Evolutionary conservation across 257 asterid species (phyloP).

Genomic region (Penstemon barbatus): DNA sequence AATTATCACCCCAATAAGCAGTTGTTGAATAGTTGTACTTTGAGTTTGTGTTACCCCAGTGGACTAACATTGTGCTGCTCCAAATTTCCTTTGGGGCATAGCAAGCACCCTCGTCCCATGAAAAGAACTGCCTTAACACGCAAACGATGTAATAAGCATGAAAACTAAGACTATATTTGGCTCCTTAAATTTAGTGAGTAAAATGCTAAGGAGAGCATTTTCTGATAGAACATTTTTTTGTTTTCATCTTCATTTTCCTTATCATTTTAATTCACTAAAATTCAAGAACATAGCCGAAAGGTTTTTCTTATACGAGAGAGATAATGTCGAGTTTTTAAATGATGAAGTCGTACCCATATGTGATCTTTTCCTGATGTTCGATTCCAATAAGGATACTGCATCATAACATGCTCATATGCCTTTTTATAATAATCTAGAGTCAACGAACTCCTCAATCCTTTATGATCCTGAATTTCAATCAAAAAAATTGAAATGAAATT

Average conservation of each 20-base stretch:
- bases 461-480: conserved; percentile 60
- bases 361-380: conserved; percentile 92
- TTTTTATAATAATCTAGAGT: conserved; percentile 83
- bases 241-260: too few relatives aligned
- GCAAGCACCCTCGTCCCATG: conserved; percentile 99
- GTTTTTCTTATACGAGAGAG: too few relatives aligned
- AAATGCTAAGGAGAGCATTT: too few relatives aligned
- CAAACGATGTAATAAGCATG: conserved; percentile 25
- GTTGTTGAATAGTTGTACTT: conserved; percentile 92
- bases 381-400: conserved; percentile 82
- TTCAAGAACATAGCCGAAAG: too few relatives aligned
- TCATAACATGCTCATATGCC: conserved; percentile 70
- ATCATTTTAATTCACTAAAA: too few relatives aligned
- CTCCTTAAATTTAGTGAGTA: too few relatives aligned
- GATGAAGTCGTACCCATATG: conserved; percentile 65
- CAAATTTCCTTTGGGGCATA: conserved; percentile 98
- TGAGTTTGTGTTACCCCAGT: conserved; percentile 95
- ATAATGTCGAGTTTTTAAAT: too few relatives aligned
- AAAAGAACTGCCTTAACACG: conserved; percentile 69
- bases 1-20: conserved; percentile 84
- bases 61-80: conserved; percentile 97
- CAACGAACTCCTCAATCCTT: conserved; percentile 80
- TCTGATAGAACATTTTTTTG: too few relatives aligned
- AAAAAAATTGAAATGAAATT: conserved; percentile 16
- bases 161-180: background rate